Conservation (phyloP, 352 stramenopile species). For the Phytophthora hybrid region DNA sequence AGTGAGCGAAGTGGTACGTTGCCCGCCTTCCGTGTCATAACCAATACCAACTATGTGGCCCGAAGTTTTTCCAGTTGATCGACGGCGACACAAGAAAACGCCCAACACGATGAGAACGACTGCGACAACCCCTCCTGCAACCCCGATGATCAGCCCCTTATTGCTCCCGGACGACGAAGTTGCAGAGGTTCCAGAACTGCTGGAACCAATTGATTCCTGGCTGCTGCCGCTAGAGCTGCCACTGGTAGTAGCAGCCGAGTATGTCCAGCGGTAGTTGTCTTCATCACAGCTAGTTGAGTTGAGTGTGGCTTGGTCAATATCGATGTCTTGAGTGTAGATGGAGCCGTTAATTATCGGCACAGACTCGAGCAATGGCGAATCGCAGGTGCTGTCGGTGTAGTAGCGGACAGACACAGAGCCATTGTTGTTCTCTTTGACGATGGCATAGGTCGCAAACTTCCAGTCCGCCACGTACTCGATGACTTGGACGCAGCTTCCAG, state of each 20-base stretch:
- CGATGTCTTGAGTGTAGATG: slow-evolving; percentile 4
- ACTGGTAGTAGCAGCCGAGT: background rate
- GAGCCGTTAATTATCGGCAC: background rate
- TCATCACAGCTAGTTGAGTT: background rate
- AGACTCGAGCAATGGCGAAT: background rate
- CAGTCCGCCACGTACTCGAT: slow-evolving; percentile 6
- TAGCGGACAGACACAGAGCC: slow-evolving; percentile 1
- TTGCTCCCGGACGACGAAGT: background rate
- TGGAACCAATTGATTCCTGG: background rate
- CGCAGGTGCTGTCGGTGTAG: slow-evolving; percentile 10
- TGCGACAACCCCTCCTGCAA: background rate
- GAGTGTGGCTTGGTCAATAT: background rate
- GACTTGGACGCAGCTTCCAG: slow-evolving; percentile 3
- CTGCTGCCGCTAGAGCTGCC: background rate
- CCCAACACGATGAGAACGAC: background rate
- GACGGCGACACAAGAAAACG: background rate
- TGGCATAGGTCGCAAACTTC: background rate
- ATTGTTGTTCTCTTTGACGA: background rate
- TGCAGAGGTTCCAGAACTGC: background rate
- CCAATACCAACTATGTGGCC: too few species aligned
- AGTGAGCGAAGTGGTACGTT: background rate
- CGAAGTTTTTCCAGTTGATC: background rate
- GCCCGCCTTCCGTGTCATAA: background rate
- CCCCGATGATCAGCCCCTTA: background rate
- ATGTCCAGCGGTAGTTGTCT: slow-evolving; percentile 10